These are phyloP conservation scores for Zoysia matrella DNA, from an alignment of 202 grass and related monocot species.

Conservation along the genomic window DNA sequence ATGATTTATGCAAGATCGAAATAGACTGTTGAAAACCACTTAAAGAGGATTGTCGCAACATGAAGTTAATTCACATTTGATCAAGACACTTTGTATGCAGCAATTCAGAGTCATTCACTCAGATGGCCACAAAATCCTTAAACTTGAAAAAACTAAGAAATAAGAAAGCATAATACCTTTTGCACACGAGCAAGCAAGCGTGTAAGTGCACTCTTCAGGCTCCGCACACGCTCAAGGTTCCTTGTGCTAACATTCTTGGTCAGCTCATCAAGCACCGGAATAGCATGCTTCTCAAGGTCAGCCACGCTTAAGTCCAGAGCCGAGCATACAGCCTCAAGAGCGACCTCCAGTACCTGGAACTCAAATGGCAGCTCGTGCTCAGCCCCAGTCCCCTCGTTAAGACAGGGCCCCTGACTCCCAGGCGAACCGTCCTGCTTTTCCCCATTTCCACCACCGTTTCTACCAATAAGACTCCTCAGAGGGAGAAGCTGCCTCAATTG, in stretches of 20 bases:
- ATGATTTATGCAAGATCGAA: neutral
- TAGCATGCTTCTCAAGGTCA: conserved; percentile 79
- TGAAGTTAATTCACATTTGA: neutral
- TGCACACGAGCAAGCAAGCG: conserved; percentile 89
- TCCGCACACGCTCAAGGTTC: conserved; percentile 89
- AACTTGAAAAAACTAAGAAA: neutral
- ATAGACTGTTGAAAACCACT: neutral
- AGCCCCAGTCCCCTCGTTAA: conserved; percentile 60
- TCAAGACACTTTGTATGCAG: neutral
- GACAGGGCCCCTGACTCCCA: conserved; percentile 40
- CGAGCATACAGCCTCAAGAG: conserved; percentile 72
- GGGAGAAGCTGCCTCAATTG: conserved; percentile 79
- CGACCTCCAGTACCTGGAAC: conserved; percentile 94
- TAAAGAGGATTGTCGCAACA: neutral
- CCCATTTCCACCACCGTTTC: conserved; percentile 45
- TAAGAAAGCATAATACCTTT: conserved; percentile 50
- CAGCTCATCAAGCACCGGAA: conserved; percentile 87
- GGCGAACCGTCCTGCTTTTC: conserved; percentile 39
- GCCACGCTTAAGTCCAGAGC: conserved; percentile 64
- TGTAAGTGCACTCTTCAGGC: conserved; percentile 89
- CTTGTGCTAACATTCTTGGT: conserved; percentile 92
- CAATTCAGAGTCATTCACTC: neutral
- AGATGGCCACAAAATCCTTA: neutral
- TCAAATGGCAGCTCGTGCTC: conserved; percentile 89
- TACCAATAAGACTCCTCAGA: conserved; percentile 47